These are phyloP conservation scores for Coemansia sp. DNA, from an alignment of 192 early-diverging fungal genomes.

Conservation along the genomic window DNA sequence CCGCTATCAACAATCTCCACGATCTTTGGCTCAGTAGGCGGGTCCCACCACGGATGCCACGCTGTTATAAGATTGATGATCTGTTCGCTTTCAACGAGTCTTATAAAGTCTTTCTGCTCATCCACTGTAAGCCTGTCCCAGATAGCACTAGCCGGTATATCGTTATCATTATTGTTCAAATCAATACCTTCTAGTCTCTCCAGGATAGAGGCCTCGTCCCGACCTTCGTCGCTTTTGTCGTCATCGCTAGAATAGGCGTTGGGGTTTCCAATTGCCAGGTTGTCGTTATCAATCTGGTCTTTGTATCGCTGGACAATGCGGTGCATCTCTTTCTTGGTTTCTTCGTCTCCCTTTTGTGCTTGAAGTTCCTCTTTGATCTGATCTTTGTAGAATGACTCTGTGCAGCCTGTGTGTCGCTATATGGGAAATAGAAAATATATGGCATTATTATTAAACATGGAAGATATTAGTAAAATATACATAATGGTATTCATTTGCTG, in stretches of 20 bases:
- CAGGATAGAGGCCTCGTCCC: constrained; percentile 2
- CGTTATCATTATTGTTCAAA: constrained; percentile 13
- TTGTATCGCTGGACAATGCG: constrained; percentile 31
- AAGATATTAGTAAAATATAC: neutral
- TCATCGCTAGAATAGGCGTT: neutral
- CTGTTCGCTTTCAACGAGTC: constrained; percentile 16
- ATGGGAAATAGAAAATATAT: neutral
- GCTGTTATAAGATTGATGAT: constrained; percentile 18
- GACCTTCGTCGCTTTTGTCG: constrained; percentile 5
- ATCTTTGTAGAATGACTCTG: constrained; percentile 46
- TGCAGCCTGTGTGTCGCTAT: constrained; percentile 36
- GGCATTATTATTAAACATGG: neutral
- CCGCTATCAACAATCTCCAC: constrained; percentile 9
- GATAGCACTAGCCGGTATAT: constrained; percentile 3
- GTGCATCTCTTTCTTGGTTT: constrained; percentile 41
- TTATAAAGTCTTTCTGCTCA: constrained; percentile 30
- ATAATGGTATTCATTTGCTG: neutral
- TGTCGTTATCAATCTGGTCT: constrained; percentile 27
- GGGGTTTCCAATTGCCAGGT: neutral
- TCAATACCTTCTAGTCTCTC: constrained; percentile 35
- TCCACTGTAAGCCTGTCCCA: constrained; percentile 32
- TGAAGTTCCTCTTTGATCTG: constrained; percentile 39
- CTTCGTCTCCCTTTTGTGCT: constrained; percentile 36
- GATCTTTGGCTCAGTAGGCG: neutral
- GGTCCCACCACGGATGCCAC: constrained; percentile 49